Base-by-base conservation (phyloP, 208 protist genomes). In the Naegleria gruberi region DNA sequence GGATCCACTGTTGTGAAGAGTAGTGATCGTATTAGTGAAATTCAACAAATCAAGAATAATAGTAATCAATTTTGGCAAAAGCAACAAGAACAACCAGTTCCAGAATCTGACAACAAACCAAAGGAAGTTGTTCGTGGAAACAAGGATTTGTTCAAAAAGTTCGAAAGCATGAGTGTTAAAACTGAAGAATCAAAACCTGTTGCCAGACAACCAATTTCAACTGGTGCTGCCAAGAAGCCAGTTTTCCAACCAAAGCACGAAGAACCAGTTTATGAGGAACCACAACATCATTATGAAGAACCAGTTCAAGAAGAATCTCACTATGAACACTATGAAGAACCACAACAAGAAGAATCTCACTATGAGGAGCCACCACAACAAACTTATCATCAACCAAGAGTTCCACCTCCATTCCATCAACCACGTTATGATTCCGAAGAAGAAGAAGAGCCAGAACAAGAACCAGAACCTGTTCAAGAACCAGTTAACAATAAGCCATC, bases 101-200 rank as follows among this genome's bases (percentile, higher is more conserved):
- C 30, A 45, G 8, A 23, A 44, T 34, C 34, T 19, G 42, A 42
- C 23, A 23, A 41, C 42, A 84, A 84, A 84, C 81, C 65, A 37
- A 30, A 30, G 12, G 51, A 65, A 65, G 26, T 77, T n/a, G n/a
- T 77, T 77, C 17, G 65, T 37, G 65, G 65, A 6, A 77, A 77
- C 34, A 77, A 77, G 65, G 65, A 77, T 37, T 77, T 77, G 34
- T 77, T 77, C 30, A 77, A 77, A 37, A 84, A 84, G 81, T 84
- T 84, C 44, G 81, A 84, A 26, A 84, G 44, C 30, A 44, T 84
- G 81, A 44, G 37, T 46, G 40, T 84, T 42, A 7, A 45, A 45
- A 15, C 42, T 4, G 37, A 84, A 84, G 23, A 42, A 84, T n/a
- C 23, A 26, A 41, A 84, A 44, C 81, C 81, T 34, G 34, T 2